Evolutionary conservation across 225 moss, liverwort and hornwort species (phyloP), one percentile per base, ranked within the genome.

Genomic region (Pseudisothecium myosuroides): DNA sequence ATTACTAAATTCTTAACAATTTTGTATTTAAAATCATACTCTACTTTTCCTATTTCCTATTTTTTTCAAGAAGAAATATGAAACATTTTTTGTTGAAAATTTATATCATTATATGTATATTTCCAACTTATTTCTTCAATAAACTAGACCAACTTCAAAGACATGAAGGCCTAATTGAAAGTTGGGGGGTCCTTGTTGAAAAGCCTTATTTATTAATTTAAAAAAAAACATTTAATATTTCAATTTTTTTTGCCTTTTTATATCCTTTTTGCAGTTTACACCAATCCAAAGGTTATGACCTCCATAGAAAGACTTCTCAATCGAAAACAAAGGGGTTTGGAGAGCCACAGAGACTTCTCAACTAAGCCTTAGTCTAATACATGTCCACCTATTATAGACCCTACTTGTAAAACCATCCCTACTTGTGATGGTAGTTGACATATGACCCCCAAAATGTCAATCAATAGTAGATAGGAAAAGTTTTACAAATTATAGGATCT

Each of bases 171-270:
- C 4, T 55, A 10, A 24, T 1, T 55, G 2, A 78, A 55, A 37
- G 10, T 54, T 0, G 2, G 0, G 0, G 8, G 14, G 21, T 77
- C 10, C 3, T 37, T 0, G 0, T 0, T 37, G 0, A 37, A 15
- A 54, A 5, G 1, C 1, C 2, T 2, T 54, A 23, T 23, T 54
- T 76, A 14, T 5, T 12, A 22, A 14, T 8, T 8, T 2, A 29
- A 45, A 27, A 43, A 73, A 36, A 13, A n/a, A n/a, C n/a, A n/a
- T 21, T 17, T 15, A 15, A 77, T 1, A 12, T 36, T 11, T 76
- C 13, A 54, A 54, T 23, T 10, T 55, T 78, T 55, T 15, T 6
- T 37, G 4, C 24, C 37, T 37, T 26, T 55, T n/a, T 1, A 24
- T 37, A 37, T 1, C 23, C 0, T 54, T 6, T 55, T 12, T 7